phyloP scores from a whole-genome alignment of 768 basidiomycete species.

The Butyriboletus loyo region DNA sequence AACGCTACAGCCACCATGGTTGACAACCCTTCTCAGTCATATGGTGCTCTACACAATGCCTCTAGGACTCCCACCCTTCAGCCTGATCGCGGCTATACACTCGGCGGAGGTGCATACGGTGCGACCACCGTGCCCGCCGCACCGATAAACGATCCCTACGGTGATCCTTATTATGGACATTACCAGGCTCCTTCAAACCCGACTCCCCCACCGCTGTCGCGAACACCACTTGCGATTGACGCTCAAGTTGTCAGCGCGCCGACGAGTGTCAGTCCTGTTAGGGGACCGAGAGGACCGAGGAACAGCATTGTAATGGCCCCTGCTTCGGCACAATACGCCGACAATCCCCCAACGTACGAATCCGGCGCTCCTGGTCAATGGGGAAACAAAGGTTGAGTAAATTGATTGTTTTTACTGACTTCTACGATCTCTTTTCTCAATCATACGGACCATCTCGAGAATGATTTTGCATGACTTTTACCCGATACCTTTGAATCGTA shows the following conservation, averaged over 20 bases:
- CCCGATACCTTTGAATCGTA: constrained; percentile 26
- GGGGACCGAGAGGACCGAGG: constrained; percentile 41
- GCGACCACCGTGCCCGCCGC: constrained; percentile 42
- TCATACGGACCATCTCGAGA: constrained; percentile 19
- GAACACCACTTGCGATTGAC: constrained; percentile 40
- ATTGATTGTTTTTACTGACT: background rate
- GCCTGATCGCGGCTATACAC: constrained; percentile 54
- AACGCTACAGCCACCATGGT: constrained; percentile 27
- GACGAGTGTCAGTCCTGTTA: constrained; percentile 38
- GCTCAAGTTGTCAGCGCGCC: constrained; percentile 30
- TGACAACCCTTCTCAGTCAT: constrained; percentile 14
- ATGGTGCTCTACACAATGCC: constrained; percentile 12
- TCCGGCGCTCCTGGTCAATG: constrained; percentile 49
- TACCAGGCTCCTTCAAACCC: constrained; percentile 16
- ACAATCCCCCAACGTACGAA: constrained; percentile 69
- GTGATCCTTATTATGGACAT: constrained; percentile 29
- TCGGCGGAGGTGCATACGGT: constrained; percentile 57
- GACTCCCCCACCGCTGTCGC: constrained; percentile 32
- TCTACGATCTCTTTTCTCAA: background rate
- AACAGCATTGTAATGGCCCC: constrained; percentile 23
- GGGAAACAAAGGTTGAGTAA: constrained; percentile 40
- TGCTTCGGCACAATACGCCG: constrained; percentile 34
- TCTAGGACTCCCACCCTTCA: constrained; percentile 17
- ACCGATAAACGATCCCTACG: constrained; percentile 30
- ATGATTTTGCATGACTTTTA: constrained; percentile 8